Evolutionary conservation across 139 green algal genomes (phyloP), one percentile per base, ranked within the genome.

Genomic region (Chlorella sorokiniana): DNA sequence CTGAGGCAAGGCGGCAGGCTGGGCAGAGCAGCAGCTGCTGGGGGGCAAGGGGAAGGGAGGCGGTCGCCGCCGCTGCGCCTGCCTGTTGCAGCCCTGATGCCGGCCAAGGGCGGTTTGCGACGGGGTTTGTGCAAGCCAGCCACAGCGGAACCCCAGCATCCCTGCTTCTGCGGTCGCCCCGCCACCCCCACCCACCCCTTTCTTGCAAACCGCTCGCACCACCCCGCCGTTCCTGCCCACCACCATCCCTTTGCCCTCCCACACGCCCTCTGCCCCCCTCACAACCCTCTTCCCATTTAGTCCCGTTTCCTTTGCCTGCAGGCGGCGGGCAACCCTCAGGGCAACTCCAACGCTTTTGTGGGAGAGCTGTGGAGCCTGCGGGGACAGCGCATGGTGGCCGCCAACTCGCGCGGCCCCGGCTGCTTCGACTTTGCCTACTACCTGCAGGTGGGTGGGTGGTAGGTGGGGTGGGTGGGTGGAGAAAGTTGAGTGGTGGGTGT

Each of bases 381-480:
- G 42, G 54, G n/a, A 37, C 52, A 85, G 35, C 74, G 84, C 29
- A 78, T 91, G 63, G 37, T 82, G n/a, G 73, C 67, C 9, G 82
- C 84, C 44, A 89, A 87, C 42, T 38, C 62, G 3, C 73, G 87
- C 6, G 87, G 87, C 0, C 85, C 82, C 3, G 86, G 76, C 51
- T 91, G 87, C 85, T 91, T 91, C 74, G 87, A 91, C 59, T 84
- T 88, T 35, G 40, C 45, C 3, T 91, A 96, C 73, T 96, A 86
- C 62, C 69, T 95, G 25, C 82, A 77, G 79, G 74, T 71, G 74
- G 29, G 74, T 33, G 37, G 1, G 9, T 20, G 2, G 29, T 40
- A 42, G 25, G 40, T 5, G 22, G 37, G 5, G 37, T 11, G 20
- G 59, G 22, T 65, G 59, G 20, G 59, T 37, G 67, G 31, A n/a